A percentile compares a stretch with the other conserved stretches of the same genome.
phyloP scores from a whole-genome alignment of 306 rosid genomes.

The Macrotyloma uniflorum region DNA sequence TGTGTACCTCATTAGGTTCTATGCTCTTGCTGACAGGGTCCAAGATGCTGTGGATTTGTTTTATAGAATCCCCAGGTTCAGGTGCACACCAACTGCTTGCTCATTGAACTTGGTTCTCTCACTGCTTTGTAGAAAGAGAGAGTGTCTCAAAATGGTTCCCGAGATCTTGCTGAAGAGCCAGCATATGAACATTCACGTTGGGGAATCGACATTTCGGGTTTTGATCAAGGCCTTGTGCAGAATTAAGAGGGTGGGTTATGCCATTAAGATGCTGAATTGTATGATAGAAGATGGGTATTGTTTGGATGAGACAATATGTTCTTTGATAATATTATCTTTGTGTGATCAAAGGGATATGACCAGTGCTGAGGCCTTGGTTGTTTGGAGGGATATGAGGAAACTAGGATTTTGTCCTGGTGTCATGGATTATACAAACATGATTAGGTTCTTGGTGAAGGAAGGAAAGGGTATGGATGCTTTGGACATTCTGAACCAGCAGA shows the following conservation, averaged over 20 bases:
- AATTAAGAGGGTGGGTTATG: conserved; percentile 59
- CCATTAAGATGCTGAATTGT: conserved; percentile 59
- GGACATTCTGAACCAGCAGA: conserved; percentile 57
- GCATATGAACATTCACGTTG: conserved; percentile 63
- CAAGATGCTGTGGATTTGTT: conserved; percentile 69
- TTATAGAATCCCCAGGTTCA: conserved; percentile 63
- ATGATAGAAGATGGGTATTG: conserved; percentile 69
- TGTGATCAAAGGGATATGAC: conserved; percentile 49
- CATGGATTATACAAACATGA: conserved; percentile 63
- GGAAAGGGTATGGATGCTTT: conserved; percentile 61
- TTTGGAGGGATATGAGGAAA: conserved; percentile 59
- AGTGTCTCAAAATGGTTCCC: conserved; percentile 64
- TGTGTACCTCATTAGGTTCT: conserved; percentile 50
- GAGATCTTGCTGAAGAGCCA: conserved; percentile 60
- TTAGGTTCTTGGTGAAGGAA: conserved; percentile 61
- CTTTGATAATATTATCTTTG: conserved; percentile 64
- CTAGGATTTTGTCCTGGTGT: conserved; percentile 65
- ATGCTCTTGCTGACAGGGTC: conserved; percentile 42
- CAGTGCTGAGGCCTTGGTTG: conserved; percentile 50
- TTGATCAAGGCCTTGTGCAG: conserved; percentile 63
- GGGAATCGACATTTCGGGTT: conserved; percentile 69
- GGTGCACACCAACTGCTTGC: conserved; percentile 71
- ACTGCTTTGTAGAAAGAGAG: conserved; percentile 59
- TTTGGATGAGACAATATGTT: conserved; percentile 57
- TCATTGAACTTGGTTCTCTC: conserved; percentile 66